Evolutionary conservation across 192 early-diverging fungal genomes (phyloP).

Genomic region (Coemansia sp.): DNA sequence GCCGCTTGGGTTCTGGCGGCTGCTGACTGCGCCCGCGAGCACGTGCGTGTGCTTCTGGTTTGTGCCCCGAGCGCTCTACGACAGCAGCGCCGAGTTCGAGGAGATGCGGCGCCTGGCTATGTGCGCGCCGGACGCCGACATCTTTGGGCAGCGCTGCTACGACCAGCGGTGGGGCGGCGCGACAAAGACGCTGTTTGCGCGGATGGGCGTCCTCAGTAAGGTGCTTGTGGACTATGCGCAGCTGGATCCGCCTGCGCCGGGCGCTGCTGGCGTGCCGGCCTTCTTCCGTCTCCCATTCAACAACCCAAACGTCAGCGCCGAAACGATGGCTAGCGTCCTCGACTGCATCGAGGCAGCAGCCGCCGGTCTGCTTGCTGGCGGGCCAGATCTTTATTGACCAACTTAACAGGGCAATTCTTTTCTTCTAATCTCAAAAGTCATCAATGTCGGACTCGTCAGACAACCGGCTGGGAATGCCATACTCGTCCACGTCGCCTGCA

Average conservation of each 20-base stretch:
- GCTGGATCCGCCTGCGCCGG: conserved; percentile 5
- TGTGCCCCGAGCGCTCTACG: conserved; percentile 41
- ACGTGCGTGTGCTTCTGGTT: conserved; percentile 76
- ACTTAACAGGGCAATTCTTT: neutral
- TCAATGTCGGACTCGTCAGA: conserved; percentile 40
- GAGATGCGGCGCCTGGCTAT: neutral
- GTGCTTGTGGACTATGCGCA: conserved; percentile 75
- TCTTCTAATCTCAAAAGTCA: conserved; percentile 9
- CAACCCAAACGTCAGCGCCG: conserved; percentile 57
- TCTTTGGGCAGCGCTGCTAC: neutral
- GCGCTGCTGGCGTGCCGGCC: conserved; percentile 40
- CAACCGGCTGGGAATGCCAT: conserved; percentile 32
- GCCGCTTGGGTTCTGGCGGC: conserved; percentile 42
- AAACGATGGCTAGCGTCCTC: conserved; percentile 55
- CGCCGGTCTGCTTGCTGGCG: no score
- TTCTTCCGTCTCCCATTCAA: conserved; percentile 79
- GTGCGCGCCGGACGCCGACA: neutral
- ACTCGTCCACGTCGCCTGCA: conserved; percentile 11
- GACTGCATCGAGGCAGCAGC: conserved; percentile 59
- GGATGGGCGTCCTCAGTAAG: conserved; percentile 53
- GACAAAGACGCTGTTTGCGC: conserved; percentile 36
- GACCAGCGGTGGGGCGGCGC: conserved; percentile 25
- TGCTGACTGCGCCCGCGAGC: conserved; percentile 38
- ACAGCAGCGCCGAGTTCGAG: neutral
- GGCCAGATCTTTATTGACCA: conserved; percentile 1